Conservation (phyloP, 106 monocot genomes). For the Dioscorea dumetorum region DNA sequence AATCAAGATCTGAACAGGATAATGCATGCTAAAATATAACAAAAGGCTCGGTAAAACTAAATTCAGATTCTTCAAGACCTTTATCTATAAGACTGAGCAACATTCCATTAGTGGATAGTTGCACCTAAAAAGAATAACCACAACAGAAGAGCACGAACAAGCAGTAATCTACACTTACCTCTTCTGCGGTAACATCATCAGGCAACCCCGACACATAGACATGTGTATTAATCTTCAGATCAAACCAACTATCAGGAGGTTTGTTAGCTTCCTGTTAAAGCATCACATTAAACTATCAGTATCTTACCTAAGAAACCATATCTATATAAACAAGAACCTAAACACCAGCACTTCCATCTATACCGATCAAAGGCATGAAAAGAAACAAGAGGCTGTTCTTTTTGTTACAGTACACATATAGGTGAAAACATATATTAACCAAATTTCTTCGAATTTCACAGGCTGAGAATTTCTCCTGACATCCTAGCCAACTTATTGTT, state of each 20-base stretch:
- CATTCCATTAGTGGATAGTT: no score
- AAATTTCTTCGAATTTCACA: background rate
- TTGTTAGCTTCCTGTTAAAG: conserved; percentile 85
- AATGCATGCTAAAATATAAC: background rate
- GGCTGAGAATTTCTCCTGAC: background rate
- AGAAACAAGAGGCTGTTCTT: no score
- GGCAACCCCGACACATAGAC: conserved; percentile 93
- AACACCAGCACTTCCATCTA: no score
- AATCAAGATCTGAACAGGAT: background rate
- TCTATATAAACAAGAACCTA: background rate
- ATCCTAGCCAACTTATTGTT: no score
- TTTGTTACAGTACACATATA: no score
- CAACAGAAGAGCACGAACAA: no score
- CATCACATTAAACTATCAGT: conserved; percentile 13
- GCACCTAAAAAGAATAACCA: no score
- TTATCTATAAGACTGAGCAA: no score
- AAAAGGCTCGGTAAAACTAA: background rate
- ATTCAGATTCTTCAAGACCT: background rate
- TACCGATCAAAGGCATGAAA: no score
- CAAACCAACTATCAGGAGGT: conserved; percentile 95
- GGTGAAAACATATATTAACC: background rate
- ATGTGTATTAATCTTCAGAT: conserved; percentile 94
- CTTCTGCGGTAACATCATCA: conserved; percentile 85
- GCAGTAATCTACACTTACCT: conserved; percentile 45
- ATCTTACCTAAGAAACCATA: conserved; percentile 1